phyloP scores from a whole-genome alignment of 495 filamentous ascomycete genomes.

The Penicillium tannophilum region DNA sequence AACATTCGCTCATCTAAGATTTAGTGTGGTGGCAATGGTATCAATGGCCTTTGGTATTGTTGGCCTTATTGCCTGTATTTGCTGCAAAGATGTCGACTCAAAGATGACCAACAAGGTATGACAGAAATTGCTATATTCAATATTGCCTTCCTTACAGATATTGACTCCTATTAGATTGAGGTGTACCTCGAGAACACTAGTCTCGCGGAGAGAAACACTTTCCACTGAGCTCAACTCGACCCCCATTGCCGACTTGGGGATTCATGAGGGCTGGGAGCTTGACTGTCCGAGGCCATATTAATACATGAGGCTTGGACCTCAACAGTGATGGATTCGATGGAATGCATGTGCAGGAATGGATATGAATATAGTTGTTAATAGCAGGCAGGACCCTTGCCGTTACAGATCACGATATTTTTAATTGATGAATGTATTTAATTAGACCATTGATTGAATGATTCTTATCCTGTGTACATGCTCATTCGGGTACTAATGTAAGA shows the following conservation, averaged over 20 bases:
- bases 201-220: slow-evolving; percentile 4
- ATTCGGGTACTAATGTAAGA: slow-evolving; percentile 20
- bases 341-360: neutral
- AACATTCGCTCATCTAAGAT: neutral
- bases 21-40: slow-evolving; percentile 28
- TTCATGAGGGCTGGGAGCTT: no score
- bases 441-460: slow-evolving; percentile 2
- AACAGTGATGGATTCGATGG: no score
- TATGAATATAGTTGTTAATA: neutral
- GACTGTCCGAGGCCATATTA: no score
- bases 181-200: slow-evolving; percentile 4
- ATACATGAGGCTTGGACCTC: no score
- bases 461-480: slow-evolving; percentile 26
- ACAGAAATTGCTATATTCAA: neutral
- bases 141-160: neutral
- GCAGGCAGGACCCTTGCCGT: neutral
- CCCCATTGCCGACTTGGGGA: neutral
- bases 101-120: slow-evolving; percentile 32
- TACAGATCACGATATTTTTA: neutral
- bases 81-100: slow-evolving; percentile 29
- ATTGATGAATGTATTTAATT: neutral
- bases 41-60: slow-evolving; percentile 32
- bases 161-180: neutral
- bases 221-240: neutral
- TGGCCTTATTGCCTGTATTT: slow-evolving; percentile 27